Conservation (phyloP, 176 grass and related monocot genomes). For the Aegilops umbellulata region DNA sequence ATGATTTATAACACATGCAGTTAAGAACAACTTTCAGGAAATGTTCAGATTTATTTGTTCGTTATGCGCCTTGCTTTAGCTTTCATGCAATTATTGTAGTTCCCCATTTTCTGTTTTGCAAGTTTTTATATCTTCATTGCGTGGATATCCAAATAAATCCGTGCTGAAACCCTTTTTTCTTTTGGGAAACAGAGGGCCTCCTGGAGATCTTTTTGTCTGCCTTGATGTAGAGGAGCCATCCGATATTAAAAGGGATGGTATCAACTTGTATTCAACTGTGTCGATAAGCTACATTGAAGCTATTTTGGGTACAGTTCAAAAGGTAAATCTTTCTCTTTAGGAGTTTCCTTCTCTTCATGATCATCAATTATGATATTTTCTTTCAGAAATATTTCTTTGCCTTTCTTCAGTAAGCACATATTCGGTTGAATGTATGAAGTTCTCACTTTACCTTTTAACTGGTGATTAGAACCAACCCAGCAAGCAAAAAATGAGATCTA, state of each 20-base stretch:
- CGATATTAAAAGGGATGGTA: conserved; percentile 93
- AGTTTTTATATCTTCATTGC: neutral
- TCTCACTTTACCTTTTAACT: conserved; percentile 18
- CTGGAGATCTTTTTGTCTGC: conserved; percentile 95
- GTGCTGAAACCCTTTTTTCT: conserved; percentile 4
- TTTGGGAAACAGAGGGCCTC: conserved; percentile 63
- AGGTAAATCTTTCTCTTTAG: conserved; percentile 45
- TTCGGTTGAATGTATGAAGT: neutral
- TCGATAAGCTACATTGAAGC: conserved; percentile 94
- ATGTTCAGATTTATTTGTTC: neutral
- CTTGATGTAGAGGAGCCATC: conserved; percentile 96
- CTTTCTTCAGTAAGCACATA: conserved; percentile 25
- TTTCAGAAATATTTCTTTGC: neutral
- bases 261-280: conserved; percentile 85
- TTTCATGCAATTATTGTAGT: conserved; percentile 18
- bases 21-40: conserved; percentile 7
- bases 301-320: conserved; percentile 72
- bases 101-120: conserved; percentile 1
- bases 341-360: conserved; percentile 11
- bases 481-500: conserved; percentile 2
- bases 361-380: conserved; percentile 13
- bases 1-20: neutral
- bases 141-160: conserved; percentile 9
- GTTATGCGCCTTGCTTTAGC: conserved; percentile 1
- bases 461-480: neutral